Percentiles rank a stretch among this genome's conserved stretches.
These are phyloP conservation scores for Puccinia hordei DNA, from an alignment of 1,284 basidiomycete species.

Conservation along the genomic window DNA sequence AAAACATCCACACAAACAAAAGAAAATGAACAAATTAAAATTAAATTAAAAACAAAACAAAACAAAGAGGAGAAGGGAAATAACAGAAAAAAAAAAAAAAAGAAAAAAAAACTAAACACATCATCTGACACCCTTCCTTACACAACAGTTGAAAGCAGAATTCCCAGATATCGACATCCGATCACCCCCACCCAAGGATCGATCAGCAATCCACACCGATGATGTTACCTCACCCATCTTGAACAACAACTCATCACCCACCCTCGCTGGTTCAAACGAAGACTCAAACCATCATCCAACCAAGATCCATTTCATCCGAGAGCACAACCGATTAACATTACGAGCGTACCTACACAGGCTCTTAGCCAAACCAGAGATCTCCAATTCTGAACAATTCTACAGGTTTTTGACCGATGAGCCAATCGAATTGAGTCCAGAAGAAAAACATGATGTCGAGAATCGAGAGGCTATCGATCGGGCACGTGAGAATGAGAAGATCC, in stretches of 20 bases:
- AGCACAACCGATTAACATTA: slow-evolving; percentile 93
- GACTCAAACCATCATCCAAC: slow-evolving; percentile 60
- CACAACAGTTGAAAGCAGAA: slow-evolving; percentile 72
- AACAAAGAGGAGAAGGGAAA: no score
- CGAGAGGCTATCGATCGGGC: slow-evolving; percentile 88
- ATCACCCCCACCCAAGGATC: slow-evolving; percentile 81
- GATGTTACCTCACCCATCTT: slow-evolving; percentile 51
- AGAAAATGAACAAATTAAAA: no score
- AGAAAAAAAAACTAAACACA: no score
- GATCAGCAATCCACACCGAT: slow-evolving; percentile 63
- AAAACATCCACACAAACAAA: no score
- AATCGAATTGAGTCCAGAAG: slow-evolving; percentile 71
- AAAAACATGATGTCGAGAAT: slow-evolving; percentile 74
- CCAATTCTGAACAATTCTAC: slow-evolving; percentile 79
- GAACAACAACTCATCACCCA: slow-evolving; percentile 54
- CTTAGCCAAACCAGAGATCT: slow-evolving; percentile 70
- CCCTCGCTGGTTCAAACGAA: slow-evolving; percentile 59
- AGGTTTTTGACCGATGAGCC: slow-evolving; percentile 83
- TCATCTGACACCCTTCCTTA: neutral
- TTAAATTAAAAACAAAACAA: no score
- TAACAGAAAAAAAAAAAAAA: no score
- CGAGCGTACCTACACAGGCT: slow-evolving; percentile 85
- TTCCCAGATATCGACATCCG: slow-evolving; percentile 78
- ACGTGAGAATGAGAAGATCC: slow-evolving; percentile 80
- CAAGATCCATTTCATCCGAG: slow-evolving; percentile 70